Evolutionary conservation across 208 protist genomes (phyloP).

Genomic region (Trypanosoma platydactyli): DNA sequence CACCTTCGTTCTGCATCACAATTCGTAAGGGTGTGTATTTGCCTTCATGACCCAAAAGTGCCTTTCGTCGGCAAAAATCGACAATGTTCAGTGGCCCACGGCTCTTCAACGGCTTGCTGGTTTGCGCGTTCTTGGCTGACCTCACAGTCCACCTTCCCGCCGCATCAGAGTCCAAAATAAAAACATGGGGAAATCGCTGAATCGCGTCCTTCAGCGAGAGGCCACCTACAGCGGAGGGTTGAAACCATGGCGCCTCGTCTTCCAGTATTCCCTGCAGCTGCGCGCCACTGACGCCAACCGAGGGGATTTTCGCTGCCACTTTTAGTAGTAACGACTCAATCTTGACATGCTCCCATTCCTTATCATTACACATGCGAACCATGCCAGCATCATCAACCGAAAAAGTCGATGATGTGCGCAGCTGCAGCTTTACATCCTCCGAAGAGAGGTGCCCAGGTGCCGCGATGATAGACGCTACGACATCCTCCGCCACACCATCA

Average conservation of each 20-base stretch:
- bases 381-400: conserved; percentile 13
- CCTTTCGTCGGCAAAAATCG: conserved; percentile 19
- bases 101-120: background rate
- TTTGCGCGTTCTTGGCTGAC: conserved; percentile 2
- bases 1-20: conserved; percentile 33
- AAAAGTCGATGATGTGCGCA: conserved; percentile 16
- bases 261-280: conserved; percentile 64
- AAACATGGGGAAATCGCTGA: conserved; percentile 39
- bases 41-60: conserved; percentile 15
- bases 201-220: conserved; percentile 60
- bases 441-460: conserved; percentile 7
- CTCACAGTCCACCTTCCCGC: conserved; percentile 40
- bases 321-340: conserved; percentile 30
- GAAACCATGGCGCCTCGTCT: conserved; percentile 57
- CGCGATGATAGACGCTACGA: conserved; percentile 13
- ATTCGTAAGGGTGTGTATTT: conserved; percentile 41
- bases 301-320: conserved; percentile 47
- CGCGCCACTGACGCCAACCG: conserved; percentile 37
- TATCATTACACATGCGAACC: conserved; percentile 11
- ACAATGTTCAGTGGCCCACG: conserved; percentile 14
- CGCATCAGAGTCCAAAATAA: conserved; percentile 35
- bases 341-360: background rate
- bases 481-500: conserved; percentile 26
- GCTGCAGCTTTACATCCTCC: conserved; percentile 19
- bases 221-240: conserved; percentile 37